A percentile compares a stretch with the other conserved stretches of the same genome.
phyloP scores from a whole-genome alignment of 371 early-diverging fungal species.

The Quaeritorhiza haematococci region DNA sequence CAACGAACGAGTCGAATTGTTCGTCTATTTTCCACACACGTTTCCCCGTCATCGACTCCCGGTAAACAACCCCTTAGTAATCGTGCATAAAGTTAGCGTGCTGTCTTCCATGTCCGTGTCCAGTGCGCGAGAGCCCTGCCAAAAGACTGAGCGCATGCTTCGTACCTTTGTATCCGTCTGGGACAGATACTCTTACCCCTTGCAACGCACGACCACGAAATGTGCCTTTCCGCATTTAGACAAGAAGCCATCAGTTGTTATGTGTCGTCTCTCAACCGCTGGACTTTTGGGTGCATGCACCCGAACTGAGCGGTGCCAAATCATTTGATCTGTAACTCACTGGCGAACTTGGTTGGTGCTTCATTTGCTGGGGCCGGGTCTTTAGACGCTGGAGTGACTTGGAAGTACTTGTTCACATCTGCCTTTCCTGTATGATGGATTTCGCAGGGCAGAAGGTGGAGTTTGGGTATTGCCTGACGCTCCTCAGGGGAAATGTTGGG shows the following conservation, averaged over 20 bases:
- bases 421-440: conserved; percentile 16
- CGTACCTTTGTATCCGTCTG: conserved; percentile 1
- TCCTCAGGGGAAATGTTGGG: too few species aligned
- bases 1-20: conserved; percentile 4
- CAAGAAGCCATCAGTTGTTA: too few species aligned
- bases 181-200: background rate
- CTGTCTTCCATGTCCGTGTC: conserved; percentile 6
- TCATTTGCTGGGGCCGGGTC: background rate
- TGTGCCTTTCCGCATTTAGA: background rate
- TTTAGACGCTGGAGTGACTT: background rate
- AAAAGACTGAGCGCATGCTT: background rate
- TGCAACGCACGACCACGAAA: conserved; percentile 1
- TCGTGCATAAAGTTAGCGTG: background rate
- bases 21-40: conserved; percentile 4
- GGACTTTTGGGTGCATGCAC: background rate
- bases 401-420: conserved; percentile 5
- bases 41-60: background rate
- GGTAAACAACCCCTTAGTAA: conserved; percentile 1
- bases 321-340: background rate
- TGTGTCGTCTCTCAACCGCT: background rate
- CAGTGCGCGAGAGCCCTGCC: conserved; percentile 8
- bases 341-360: background rate
- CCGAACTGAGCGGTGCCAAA: background rate
- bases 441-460: conserved; percentile 22
- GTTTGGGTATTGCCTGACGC: conserved; percentile 1